Percentiles rank a stretch among this genome's conserved stretches.
These are phyloP conservation scores for Isabelozyma heimii DNA, from an alignment of 805 yeast species.

Conservation along the genomic window DNA sequence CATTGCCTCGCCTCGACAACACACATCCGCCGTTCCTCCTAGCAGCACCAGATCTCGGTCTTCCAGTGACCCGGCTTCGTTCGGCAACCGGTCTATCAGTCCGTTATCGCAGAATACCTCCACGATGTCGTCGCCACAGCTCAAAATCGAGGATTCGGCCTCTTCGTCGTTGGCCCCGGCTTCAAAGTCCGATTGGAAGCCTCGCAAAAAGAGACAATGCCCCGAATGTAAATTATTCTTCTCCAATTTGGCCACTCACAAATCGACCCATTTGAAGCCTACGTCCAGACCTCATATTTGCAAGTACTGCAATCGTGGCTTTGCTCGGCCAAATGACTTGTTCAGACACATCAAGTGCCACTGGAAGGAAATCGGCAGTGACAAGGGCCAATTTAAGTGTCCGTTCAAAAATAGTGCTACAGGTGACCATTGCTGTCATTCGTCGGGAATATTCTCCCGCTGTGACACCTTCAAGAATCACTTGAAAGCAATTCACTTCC, in stretches of 20 bases:
- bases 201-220: slow-evolving; percentile 68
- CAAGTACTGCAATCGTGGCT: slow-evolving; percentile 75
- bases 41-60: not conserved
- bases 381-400: slow-evolving; percentile 71
- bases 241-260: slow-evolving; percentile 81
- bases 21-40: not conserved
- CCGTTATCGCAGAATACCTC: not conserved
- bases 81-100: not conserved
- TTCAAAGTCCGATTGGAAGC: slow-evolving; percentile 29
- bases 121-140: not conserved
- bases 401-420: slow-evolving; percentile 53
- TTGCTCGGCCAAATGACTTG: slow-evolving; percentile 84
- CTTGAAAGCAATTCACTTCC: slow-evolving; percentile 83
- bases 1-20: not conserved
- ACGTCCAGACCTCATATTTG: slow-evolving; percentile 77
- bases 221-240: slow-evolving; percentile 66
- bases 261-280: slow-evolving; percentile 71
- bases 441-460: slow-evolving; percentile 80
- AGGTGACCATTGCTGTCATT: slow-evolving; percentile 60
- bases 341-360: slow-evolving; percentile 84
- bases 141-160: not conserved
- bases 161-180: slow-evolving; percentile 4
- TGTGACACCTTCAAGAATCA: slow-evolving; percentile 93
- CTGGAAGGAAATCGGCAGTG: slow-evolving; percentile 69
- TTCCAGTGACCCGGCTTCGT: not conserved